These are phyloP conservation scores for Miscanthus sacchariflorus DNA, from an alignment of 202 grass and related monocot species.

Conservation along the genomic window DNA sequence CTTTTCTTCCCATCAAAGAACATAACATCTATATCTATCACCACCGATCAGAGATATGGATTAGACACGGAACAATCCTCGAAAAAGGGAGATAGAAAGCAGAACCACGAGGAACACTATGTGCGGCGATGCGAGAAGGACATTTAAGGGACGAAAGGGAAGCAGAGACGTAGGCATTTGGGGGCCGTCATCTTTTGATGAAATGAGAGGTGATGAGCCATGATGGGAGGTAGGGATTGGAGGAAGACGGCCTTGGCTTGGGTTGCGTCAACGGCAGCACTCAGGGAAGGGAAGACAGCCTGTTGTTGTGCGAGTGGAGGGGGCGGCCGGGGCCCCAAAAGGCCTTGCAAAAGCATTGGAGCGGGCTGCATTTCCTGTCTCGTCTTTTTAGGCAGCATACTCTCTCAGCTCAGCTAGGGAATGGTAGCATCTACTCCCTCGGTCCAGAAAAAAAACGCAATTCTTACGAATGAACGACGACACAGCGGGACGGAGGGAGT, in stretches of 20 bases:
- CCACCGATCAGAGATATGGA: not conserved
- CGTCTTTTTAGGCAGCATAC: slow-evolving; percentile 59
- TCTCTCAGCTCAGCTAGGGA: slow-evolving; percentile 19
- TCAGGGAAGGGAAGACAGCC: slow-evolving; percentile 36
- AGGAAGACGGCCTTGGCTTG: slow-evolving; percentile 27
- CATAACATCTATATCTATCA: not conserved
- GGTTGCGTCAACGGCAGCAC: slow-evolving; percentile 67
- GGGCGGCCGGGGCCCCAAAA: slow-evolving; percentile 30
- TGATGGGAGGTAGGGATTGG: slow-evolving; percentile 36
- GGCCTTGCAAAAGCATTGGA: slow-evolving; percentile 58
- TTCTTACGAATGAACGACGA: too few relatives aligned
- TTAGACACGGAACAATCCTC: not conserved
- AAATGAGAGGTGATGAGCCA: slow-evolving; percentile 41
- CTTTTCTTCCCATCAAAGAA: not conserved
- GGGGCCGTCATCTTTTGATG: not conserved
- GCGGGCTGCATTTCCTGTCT: slow-evolving; percentile 54
- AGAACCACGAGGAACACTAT: not conserved
- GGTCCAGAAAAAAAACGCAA: too few relatives aligned
- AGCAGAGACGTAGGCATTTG: slow-evolving; percentile 31
- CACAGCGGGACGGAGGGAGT: too few relatives aligned
- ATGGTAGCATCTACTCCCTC: slow-evolving; percentile 25
- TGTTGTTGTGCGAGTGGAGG: slow-evolving; percentile 48
- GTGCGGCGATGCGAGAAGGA: not conserved
- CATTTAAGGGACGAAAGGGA: not conserved
- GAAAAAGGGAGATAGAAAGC: not conserved